Percentiles rank a stretch among this genome's conserved stretches.
phyloP scores from a whole-genome alignment of 371 early-diverging fungal species.

The Syncephalastrum sp. region DNA sequence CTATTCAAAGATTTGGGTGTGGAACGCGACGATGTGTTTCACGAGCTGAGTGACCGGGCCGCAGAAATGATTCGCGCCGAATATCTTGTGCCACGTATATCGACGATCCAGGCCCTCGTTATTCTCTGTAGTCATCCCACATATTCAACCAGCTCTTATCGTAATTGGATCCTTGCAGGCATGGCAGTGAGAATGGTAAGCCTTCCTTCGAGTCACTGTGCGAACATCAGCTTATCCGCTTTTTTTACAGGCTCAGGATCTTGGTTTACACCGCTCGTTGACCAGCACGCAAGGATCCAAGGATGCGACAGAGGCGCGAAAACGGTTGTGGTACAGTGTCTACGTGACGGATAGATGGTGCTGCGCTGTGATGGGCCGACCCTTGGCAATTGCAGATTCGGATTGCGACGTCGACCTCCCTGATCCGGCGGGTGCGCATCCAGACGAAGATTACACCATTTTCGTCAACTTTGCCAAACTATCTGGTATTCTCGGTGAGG shows the following conservation, averaged over 20 bases:
- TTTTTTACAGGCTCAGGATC: slow-evolving; percentile 35
- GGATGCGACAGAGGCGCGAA: slow-evolving; percentile 25
- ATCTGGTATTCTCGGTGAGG: slow-evolving; percentile 40
- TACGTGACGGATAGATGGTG: slow-evolving; percentile 46
- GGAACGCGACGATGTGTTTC: slow-evolving; percentile 31
- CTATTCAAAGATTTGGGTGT: slow-evolving; percentile 24
- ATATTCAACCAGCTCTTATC: slow-evolving; percentile 29
- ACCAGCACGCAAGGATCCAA: slow-evolving; percentile 21
- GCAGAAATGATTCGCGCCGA: slow-evolving; percentile 24
- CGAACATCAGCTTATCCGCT: not conserved
- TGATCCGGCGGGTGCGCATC: slow-evolving; percentile 10
- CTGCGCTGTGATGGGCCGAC: slow-evolving; percentile 45
- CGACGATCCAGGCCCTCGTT: slow-evolving; percentile 42
- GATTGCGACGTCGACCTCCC: slow-evolving; percentile 52
- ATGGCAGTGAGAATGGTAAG: slow-evolving; percentile 51
- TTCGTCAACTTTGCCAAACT: slow-evolving; percentile 44
- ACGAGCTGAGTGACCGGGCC: slow-evolving; percentile 27
- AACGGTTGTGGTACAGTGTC: slow-evolving; percentile 41
- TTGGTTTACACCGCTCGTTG: slow-evolving; percentile 38
- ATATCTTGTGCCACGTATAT: slow-evolving; percentile 34
- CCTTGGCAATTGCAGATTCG: slow-evolving; percentile 44
- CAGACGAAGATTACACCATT: slow-evolving; percentile 25
- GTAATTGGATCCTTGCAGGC: slow-evolving; percentile 45
- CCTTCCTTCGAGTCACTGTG: not conserved
- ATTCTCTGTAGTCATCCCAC: slow-evolving; percentile 40